Base-by-base conservation (phyloP, 2,329 filamentous ascomycete genomes). In the Penicillium sp. region DNA sequence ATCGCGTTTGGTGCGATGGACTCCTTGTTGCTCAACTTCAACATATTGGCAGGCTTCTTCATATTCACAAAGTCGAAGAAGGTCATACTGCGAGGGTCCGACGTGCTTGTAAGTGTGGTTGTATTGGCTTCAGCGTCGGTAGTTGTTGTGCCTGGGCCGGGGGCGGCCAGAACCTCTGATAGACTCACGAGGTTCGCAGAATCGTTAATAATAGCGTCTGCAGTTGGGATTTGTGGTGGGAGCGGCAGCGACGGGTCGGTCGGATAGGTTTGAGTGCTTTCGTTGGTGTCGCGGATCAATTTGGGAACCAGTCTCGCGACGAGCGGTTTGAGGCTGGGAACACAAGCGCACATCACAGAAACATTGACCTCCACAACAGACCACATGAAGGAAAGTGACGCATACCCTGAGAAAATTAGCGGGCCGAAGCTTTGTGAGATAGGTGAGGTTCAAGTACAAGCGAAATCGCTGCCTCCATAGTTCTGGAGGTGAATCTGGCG, bases 381-480 rank as follows among this genome's bases (percentile, higher is more conserved):
- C 94, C 93, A 98, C 91, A 97, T 94, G 72, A 96, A 90, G 0
- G 92, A 91, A 5, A 93, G 79, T 0, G 91, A 92, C 0, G 91
- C 91, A 72, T 94, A 93, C 88, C 87, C 91, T 58, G 88, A 9
- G 21, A 11, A 62, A 21, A 44, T 54, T 46, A 58, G 48, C 35
- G 21, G n/a, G 45, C 35, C 4, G 88, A 19, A 5, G 29, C 29
- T 50, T 15, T 21, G 21, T 44, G 13, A 15, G 31, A 11, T 19
- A 61, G 29, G 3, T 9, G 7, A 26, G 31, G 57, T 21, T 21
- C 19, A 23, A 19, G 54, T 72, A 79, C 84, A 88, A 44, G 83
- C 83, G 63, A 86, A 85, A 66, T 88, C 85, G 8, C 79, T 80
- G 9, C 75, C 71, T 15, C 78, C 74, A 49, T 73, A 74, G 50